Evolutionary conservation across 805 yeast species (phyloP).

Genomic region (Pichia paraexigua): DNA sequence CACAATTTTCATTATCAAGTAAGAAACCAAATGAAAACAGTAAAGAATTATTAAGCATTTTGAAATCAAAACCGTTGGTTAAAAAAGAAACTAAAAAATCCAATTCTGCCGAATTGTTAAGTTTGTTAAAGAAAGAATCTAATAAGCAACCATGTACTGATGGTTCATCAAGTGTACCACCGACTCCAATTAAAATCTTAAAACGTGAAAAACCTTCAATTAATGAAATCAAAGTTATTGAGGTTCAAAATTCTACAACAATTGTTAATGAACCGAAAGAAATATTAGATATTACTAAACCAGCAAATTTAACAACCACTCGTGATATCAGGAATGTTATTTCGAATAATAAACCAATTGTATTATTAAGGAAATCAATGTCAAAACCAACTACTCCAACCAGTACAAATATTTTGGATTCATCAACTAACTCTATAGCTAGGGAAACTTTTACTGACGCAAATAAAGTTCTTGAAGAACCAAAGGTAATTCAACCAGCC

Average conservation of each 20-base stretch:
- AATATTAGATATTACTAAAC: conserved; percentile 11
- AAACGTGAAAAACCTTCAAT: conserved; percentile 11
- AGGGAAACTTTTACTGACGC: no score
- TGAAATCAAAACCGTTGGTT: conserved; percentile 15
- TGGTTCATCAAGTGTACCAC: not conserved
- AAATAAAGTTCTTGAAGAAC: not conserved
- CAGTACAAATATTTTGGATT: not conserved
- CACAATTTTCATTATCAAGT: conserved; percentile 22
- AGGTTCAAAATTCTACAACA: not conserved
- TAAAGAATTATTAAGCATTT: conserved; percentile 25
- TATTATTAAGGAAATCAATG: conserved; percentile 8
- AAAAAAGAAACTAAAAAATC: not conserved
- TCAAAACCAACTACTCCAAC: not conserved
- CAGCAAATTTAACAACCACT: conserved; percentile 10
- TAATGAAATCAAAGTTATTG: no score
- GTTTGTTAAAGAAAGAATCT: conserved; percentile 6
- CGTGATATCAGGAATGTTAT: conserved; percentile 3
- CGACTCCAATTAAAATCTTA: conserved; percentile 7
- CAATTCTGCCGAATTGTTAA: conserved; percentile 6
- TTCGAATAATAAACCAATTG: conserved; percentile 4
- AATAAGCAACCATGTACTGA: not conserved
- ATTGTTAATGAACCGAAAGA: not conserved
- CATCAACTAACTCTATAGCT: not conserved
- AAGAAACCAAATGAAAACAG: conserved; percentile 27
- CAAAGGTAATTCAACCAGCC: not conserved